Evolutionary conservation across 495 filamentous ascomycete species (phyloP).

Genomic region (Rusavskia elegans): DNA sequence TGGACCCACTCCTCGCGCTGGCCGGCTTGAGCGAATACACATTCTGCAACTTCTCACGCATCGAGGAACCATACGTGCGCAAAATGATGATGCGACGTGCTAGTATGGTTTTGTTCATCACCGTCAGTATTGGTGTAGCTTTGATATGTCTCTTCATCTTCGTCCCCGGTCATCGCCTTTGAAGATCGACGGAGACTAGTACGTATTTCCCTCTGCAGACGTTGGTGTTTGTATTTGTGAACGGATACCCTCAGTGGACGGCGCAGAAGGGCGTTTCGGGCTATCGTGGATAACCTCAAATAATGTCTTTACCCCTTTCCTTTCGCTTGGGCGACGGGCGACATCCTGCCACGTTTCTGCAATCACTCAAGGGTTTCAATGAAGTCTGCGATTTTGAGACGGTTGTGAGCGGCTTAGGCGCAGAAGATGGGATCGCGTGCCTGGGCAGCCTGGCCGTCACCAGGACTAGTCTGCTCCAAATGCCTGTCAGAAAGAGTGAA

Average conservation of each 20-base stretch:
- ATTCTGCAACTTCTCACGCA: conserved; percentile 71
- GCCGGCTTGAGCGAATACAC: conserved; percentile 86
- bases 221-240: neutral
- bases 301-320: too few relatives aligned
- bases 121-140: conserved; percentile 57
- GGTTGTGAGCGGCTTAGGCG: too few relatives aligned
- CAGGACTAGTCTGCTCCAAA: too few relatives aligned
- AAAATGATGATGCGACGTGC: conserved; percentile 69
- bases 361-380: too few relatives aligned
- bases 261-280: neutral
- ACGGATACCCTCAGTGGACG: too few relatives aligned
- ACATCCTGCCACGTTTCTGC: too few relatives aligned
- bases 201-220: neutral
- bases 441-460: too few relatives aligned
- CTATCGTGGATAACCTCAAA: neutral
- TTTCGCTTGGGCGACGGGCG: too few relatives aligned
- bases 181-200: conserved; percentile 7
- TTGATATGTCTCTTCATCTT: conserved; percentile 76
- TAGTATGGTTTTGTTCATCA: conserved; percentile 54
- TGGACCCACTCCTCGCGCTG: conserved; percentile 86
- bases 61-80: conserved; percentile 79
- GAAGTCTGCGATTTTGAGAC: too few relatives aligned
- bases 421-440: too few relatives aligned
- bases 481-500: too few relatives aligned
- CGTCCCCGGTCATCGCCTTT: conserved; percentile 80